phyloP scores from a whole-genome alignment of 306 rosid genomes.

The Cajanus cajan region DNA sequence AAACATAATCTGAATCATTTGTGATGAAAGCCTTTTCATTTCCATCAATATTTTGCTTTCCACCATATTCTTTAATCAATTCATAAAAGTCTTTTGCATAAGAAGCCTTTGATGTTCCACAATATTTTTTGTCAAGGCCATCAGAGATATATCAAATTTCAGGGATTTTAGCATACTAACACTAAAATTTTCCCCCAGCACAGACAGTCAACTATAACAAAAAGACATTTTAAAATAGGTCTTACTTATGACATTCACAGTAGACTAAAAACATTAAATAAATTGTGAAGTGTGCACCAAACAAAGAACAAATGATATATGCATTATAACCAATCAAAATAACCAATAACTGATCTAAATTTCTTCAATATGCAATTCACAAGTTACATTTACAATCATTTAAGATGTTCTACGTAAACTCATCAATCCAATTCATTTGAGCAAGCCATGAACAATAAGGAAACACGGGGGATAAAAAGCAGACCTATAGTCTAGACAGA shows the following conservation, averaged over 20 bases:
- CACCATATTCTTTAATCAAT: too few species aligned
- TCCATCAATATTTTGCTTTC: too few species aligned
- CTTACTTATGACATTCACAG: constrained; percentile 1
- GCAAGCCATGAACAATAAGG: background rate
- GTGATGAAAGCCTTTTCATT: too few species aligned
- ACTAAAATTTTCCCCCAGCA: constrained; percentile 72
- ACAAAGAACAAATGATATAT: constrained; percentile 9
- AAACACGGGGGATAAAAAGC: background rate
- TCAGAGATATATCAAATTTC: constrained; percentile 69
- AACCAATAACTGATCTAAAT: background rate
- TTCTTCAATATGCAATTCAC: background rate
- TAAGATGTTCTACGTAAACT: background rate
- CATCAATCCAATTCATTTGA: background rate
- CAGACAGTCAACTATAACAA: constrained; percentile 73
- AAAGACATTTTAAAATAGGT: constrained; percentile 15
- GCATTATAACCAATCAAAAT: background rate
- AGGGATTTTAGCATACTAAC: constrained; percentile 57
- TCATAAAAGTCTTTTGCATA: too few species aligned
- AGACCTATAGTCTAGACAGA: too few species aligned
- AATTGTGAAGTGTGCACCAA: background rate
- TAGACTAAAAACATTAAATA: constrained; percentile 1
- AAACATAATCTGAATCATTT: too few species aligned
- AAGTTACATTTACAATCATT: background rate
- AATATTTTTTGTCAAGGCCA: constrained; percentile 99
- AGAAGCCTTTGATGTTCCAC: too few species aligned